These are phyloP conservation scores for Phoenix roebelenii DNA, from an alignment of 176 grass and related monocot genomes.

Conservation along the genomic window DNA sequence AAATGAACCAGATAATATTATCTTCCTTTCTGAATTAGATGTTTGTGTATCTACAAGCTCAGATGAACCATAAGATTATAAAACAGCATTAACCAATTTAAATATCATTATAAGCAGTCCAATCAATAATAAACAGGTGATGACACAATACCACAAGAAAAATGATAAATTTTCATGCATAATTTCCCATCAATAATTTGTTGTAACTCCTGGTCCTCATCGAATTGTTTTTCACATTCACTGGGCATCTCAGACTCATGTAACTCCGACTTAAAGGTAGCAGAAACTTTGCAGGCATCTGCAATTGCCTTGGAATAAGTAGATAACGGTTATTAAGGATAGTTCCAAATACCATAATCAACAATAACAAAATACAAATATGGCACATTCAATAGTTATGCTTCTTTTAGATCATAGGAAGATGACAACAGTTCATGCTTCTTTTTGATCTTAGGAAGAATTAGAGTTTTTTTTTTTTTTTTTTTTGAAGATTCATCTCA, in stretches of 20 bases:
- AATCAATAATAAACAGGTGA: not conserved
- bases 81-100: not conserved
- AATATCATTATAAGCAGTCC: no score
- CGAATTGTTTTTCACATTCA: slow-evolving; percentile 51
- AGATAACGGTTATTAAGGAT: slow-evolving; percentile 12
- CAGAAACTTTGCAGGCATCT: slow-evolving; percentile 58
- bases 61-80: slow-evolving; percentile 18
- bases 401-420: no score
- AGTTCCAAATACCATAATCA: not conserved
- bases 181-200: slow-evolving; percentile 90
- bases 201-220: slow-evolving; percentile 77
- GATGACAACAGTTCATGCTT: no score
- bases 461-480: no score
- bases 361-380: not conserved
- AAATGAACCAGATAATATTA: slow-evolving; percentile 94
- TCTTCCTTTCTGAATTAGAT: slow-evolving; percentile 46
- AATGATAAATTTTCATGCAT: slow-evolving; percentile 74
- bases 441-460: no score
- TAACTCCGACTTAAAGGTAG: slow-evolving; percentile 47
- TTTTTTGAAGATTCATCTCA: no score
- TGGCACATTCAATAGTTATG: no score
- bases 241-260: slow-evolving; percentile 54
- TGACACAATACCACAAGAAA: slow-evolving; percentile 30
- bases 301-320: slow-evolving; percentile 56
- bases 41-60: slow-evolving; percentile 27